A percentile compares a stretch with the other conserved stretches of the same genome.
These are phyloP conservation scores for Colletotrichum falcatum DNA, from an alignment of 2,329 filamentous ascomycete species.

Conservation along the genomic window DNA sequence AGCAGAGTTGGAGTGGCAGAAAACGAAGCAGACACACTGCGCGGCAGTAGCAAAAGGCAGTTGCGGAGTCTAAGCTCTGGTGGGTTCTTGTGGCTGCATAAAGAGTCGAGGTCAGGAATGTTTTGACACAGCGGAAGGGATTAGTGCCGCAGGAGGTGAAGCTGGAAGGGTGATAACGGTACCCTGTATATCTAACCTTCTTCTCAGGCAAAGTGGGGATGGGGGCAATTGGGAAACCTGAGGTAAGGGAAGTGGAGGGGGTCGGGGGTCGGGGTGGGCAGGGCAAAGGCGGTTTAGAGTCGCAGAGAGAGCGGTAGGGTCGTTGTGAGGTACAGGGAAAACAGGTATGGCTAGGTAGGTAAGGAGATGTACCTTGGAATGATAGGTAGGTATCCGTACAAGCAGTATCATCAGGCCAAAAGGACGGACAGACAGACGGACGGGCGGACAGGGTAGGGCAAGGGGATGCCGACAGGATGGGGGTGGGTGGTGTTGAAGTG, in stretches of 20 bases:
- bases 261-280: conserved; percentile 37
- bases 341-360: conserved; percentile 9
- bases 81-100: conserved; percentile 49
- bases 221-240: conserved; percentile 41
- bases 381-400: conserved; percentile 6
- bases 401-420: conserved; percentile 6
- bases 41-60: conserved; percentile 35
- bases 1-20: conserved; percentile 16
- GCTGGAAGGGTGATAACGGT: conserved; percentile 42
- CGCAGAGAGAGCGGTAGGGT: conserved; percentile 33
- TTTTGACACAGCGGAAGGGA: conserved; percentile 53
- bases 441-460: background rate
- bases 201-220: conserved; percentile 41
- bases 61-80: conserved; percentile 42
- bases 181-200: conserved; percentile 42
- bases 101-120: conserved; percentile 52
- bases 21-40: conserved; percentile 26
- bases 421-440: background rate
- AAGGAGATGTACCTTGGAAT: conserved; percentile 11
- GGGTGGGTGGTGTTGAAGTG: conserved; percentile 18
- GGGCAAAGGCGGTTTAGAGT: conserved; percentile 33
- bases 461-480: conserved; percentile 16
- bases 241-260: conserved; percentile 40
- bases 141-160: conserved; percentile 53
- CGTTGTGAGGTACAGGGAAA: conserved; percentile 25